Evolutionary conservation across 2,329 filamentous ascomycete species (phyloP).

Genomic region (Aspergillus udagawae): DNA sequence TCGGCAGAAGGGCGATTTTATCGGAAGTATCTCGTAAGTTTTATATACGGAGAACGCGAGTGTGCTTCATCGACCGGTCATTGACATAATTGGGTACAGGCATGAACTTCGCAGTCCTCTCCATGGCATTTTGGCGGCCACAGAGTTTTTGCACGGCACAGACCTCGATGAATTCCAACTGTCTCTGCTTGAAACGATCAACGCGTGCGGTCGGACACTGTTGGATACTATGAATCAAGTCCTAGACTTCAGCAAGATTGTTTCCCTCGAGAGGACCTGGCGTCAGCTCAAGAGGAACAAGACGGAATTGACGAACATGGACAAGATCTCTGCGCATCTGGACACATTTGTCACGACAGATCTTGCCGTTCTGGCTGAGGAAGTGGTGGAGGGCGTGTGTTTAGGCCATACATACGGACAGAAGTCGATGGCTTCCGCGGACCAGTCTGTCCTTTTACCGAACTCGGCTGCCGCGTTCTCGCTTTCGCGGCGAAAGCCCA

Average conservation of each 20-base stretch:
- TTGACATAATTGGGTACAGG: conserved; percentile 5
- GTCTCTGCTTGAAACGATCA: conserved; percentile 37
- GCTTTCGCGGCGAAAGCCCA: background rate
- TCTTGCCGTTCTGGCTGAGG: conserved; percentile 47
- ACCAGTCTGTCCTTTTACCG: conserved; percentile 20
- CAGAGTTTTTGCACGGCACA: conserved; percentile 39
- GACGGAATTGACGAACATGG: conserved; percentile 25
- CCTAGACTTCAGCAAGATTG: conserved; percentile 52
- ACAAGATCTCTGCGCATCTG: conserved; percentile 30
- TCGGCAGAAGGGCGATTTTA: conserved; percentile 43
- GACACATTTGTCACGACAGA: conserved; percentile 37
- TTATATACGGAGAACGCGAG: background rate
- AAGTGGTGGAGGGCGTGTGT: conserved; percentile 53
- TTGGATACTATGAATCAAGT: conserved; percentile 45
- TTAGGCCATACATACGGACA: conserved; percentile 45
- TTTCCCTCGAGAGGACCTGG: conserved; percentile 35
- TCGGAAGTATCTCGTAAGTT: conserved; percentile 39
- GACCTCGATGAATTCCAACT: conserved; percentile 38
- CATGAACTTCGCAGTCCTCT: conserved; percentile 42
- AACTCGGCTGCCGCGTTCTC: conserved; percentile 2
- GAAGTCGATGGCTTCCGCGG: conserved; percentile 21
- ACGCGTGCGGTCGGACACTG: conserved; percentile 40
- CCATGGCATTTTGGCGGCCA: conserved; percentile 41
- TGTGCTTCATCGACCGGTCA: background rate
- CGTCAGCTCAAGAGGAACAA: conserved; percentile 29